A percentile compares a stretch with the other conserved stretches of the same genome.
Conservation (phyloP, 2,329 filamentous ascomycete genomes). For the Alternaria viburni region DNA sequence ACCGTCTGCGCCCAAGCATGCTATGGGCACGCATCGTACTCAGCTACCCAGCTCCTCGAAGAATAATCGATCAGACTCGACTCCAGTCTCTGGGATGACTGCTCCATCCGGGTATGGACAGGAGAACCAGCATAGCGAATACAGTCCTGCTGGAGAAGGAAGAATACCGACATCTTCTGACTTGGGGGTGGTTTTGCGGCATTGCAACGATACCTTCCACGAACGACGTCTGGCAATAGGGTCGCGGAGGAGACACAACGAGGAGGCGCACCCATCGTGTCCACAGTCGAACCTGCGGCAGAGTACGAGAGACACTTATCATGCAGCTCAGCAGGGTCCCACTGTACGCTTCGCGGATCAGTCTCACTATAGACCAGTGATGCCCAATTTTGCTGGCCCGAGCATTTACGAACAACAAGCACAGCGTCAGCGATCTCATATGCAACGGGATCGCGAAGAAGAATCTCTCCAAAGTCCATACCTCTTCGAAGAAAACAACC, state of each 20-base stretch:
- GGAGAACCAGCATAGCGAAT: background rate
- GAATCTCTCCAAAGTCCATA: background rate
- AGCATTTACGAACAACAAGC: conserved; percentile 39
- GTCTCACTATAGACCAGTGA: conserved; percentile 2
- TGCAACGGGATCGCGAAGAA: background rate
- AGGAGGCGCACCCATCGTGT: background rate
- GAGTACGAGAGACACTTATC: background rate
- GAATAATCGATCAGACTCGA: background rate
- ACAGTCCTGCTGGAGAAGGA: background rate
- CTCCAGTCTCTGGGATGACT: background rate
- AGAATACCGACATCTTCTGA: conserved; percentile 29
- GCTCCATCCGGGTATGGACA: background rate
- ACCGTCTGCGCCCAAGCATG: conserved; percentile 8
- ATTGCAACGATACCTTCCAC: conserved; percentile 32
- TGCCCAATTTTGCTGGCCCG: conserved; percentile 20
- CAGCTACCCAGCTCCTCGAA: background rate
- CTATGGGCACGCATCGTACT: background rate
- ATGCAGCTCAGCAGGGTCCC: conserved; percentile 9
- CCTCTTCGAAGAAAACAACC: background rate
- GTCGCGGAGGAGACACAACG: background rate
- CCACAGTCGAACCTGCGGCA: background rate
- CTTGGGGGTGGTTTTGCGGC: conserved; percentile 30
- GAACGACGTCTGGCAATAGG: conserved; percentile 6
- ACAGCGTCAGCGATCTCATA: conserved; percentile 13
- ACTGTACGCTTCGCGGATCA: conserved; percentile 22